Evolutionary conservation across 2,329 filamentous ascomycete species (phyloP), one percentile per base, ranked within the genome.

Genomic region (Incumbomyces delicatus): DNA sequence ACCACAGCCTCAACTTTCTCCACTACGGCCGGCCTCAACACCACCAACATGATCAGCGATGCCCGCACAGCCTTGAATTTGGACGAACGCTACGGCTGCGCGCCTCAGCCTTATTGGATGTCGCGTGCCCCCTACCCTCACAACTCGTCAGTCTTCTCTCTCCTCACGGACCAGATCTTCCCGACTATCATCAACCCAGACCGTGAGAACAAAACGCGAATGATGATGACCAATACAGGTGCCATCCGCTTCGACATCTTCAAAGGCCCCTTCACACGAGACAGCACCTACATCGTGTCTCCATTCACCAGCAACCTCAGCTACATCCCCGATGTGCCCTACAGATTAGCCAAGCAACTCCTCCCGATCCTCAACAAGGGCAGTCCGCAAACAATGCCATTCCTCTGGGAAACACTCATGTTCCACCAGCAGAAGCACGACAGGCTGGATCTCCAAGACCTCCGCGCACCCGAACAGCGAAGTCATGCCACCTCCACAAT

Each of bases 171-270:
- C 5, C 67, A 85, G 46, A 78, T 95, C 0, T 70, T 96, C 1
- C 86, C 87, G 0, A 76, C 77, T 36, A 68, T 82, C 2, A 67
- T 88, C 29, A 80, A 78, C 46, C 60, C 76, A 34, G 67, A 73
- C 29, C 73, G 82, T 3, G 70, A 74, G 18, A 73, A 80, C 47
- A 72, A 76, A 34, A 75, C 87, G 8, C 76, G 78, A 6, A 67
- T 96, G 10, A 80, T 83, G 27, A 78, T 96, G 42, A 73, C 85
- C 47, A 98, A 98, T 65, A 95, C 87, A 0, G 92, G 92, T 20
- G 86, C 85, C 2, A 80, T 98, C 54, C 85, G 92, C 37, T 98
- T 96, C 64, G 92, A 98, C 63, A 85, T 98, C 51, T 94, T 95
- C 73, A 80, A 90, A 63, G 92, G 92, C 0, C 72, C 82, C 0